Conservation (phyloP, 371 early-diverging fungal species). For the Phascolomyces articulosus region DNA sequence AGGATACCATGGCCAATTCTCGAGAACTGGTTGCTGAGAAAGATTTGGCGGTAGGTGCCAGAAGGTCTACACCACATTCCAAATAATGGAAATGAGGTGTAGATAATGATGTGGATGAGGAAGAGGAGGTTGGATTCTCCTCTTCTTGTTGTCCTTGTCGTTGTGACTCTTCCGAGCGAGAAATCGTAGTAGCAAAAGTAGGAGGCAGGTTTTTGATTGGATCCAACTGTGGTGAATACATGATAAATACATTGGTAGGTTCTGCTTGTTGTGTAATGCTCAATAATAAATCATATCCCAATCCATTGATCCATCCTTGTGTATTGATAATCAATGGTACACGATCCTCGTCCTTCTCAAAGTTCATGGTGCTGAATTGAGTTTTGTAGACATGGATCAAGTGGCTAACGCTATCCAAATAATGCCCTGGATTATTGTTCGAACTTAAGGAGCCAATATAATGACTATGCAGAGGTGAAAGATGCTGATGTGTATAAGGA, state of each 20-base stretch:
- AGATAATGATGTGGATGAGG: no score
- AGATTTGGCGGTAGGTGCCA: slow-evolving; percentile 20
- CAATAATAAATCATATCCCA: slow-evolving; percentile 71
- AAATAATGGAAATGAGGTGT: slow-evolving; percentile 25
- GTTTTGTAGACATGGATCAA: slow-evolving; percentile 56
- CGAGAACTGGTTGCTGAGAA: slow-evolving; percentile 64
- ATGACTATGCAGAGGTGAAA: slow-evolving; percentile 57
- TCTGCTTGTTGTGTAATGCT: slow-evolving; percentile 51
- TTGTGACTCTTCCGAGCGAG: not conserved
- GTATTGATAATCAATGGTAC: slow-evolving; percentile 84
- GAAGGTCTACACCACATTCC: slow-evolving; percentile 6
- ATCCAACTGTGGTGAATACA: slow-evolving; percentile 11
- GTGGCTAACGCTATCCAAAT: slow-evolving; percentile 60
- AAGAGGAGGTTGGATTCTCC: no score
- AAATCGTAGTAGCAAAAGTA: slow-evolving; percentile 24
- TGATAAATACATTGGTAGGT: slow-evolving; percentile 61
- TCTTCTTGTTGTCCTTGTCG: slow-evolving; percentile 4
- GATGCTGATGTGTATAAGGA: slow-evolving; percentile 72
- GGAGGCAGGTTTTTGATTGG: slow-evolving; percentile 31
- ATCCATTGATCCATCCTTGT: slow-evolving; percentile 83
- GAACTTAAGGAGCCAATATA: slow-evolving; percentile 73
- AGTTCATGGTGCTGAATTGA: slow-evolving; percentile 23
- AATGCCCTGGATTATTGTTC: slow-evolving; percentile 70
- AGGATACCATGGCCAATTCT: slow-evolving; percentile 51
- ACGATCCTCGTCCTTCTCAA: slow-evolving; percentile 13